Base-by-base conservation (phyloP, 2,329 filamentous ascomycete genomes). In the Tolypocladium cylindrosporum region DNA sequence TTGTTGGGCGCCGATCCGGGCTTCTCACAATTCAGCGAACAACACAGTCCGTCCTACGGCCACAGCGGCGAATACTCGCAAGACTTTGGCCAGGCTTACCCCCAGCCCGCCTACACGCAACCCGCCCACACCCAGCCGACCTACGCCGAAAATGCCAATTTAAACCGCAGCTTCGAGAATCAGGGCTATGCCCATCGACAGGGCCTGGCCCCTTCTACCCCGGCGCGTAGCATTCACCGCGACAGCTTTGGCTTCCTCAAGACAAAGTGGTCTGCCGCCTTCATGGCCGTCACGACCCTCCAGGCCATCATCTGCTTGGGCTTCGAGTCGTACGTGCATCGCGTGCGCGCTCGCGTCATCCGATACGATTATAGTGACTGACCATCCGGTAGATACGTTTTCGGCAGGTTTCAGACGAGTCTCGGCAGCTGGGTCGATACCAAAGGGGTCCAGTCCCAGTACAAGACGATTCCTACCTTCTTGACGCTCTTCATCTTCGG, bases 401-500 rank as follows among this genome's bases (percentile, higher is more conserved):
- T 97, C 69, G 91, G 82, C 62, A 85, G 85, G 66, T 97, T 97
- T 74, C 90, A 97, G 71, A 75, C 74, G 50, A 85, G 79, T 61
- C 72, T 88, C 48, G 66, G 69, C 13, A 64, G 71, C 14, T 73
- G 77, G 52, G 68, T 76, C 50, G 74, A 58, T 69, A 74, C 37
- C 16, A 61, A 66, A 55, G 62, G 70, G 19, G 73, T 77, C 50
- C 72, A 76, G 56, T 79, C 84, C 14, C 80, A 84, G 61, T 78
- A 80, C 65, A 82, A 80, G 69, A 87, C 92, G 0, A 96, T 99
- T 62, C 93, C 94, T 34, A 97, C 93, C 42, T 97, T 97, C 75
- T 80, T 99, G 59, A 91, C 93, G 31, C 84, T 99, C 53, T 96
- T 97, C 78, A 96, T 97, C 72, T 97, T 99, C 72, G 94, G 91